These are phyloP conservation scores for Podospora anserina DNA, from an alignment of 495 filamentous ascomycete genomes.

Conservation along the genomic window DNA sequence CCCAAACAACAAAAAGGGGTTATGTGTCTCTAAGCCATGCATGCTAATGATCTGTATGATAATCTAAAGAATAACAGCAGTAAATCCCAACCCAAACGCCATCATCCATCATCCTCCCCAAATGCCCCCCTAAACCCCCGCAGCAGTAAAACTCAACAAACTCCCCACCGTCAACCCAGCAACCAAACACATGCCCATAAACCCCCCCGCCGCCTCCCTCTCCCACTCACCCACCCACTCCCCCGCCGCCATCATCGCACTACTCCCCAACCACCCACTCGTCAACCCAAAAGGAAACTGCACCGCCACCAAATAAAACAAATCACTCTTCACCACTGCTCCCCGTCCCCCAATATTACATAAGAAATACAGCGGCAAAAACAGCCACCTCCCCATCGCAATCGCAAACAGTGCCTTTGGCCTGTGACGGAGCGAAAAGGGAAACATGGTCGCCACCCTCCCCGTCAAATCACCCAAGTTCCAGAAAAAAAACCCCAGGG, in stretches of 20 bases:
- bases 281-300: constrained; percentile 79
- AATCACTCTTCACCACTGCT: constrained; percentile 70
- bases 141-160: constrained; percentile 77
- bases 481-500: constrained; percentile 89
- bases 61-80: neutral
- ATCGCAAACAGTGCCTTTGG: constrained; percentile 63
- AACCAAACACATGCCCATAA: constrained; percentile 88
- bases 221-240: constrained; percentile 76
- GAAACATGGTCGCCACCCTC: constrained; percentile 64
- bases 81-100: neutral
- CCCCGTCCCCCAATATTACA: constrained; percentile 76
- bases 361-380: constrained; percentile 82
- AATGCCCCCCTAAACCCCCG: constrained; percentile 38
- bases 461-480: constrained; percentile 84
- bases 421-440: constrained; percentile 55
- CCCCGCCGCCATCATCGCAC: constrained; percentile 85
- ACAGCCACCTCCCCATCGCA: constrained; percentile 59
- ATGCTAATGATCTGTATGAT: neutral
- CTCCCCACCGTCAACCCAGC: constrained; percentile 80
- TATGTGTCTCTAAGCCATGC: neutral
- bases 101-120: neutral
- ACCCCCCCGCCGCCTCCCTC: constrained; percentile 83
- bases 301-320: constrained; percentile 82
- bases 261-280: constrained; percentile 81
- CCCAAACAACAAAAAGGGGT: neutral